These are phyloP conservation scores for Globisporangium uncinulatum DNA, from an alignment of 352 stramenopile genomes.

Conservation along the genomic window DNA sequence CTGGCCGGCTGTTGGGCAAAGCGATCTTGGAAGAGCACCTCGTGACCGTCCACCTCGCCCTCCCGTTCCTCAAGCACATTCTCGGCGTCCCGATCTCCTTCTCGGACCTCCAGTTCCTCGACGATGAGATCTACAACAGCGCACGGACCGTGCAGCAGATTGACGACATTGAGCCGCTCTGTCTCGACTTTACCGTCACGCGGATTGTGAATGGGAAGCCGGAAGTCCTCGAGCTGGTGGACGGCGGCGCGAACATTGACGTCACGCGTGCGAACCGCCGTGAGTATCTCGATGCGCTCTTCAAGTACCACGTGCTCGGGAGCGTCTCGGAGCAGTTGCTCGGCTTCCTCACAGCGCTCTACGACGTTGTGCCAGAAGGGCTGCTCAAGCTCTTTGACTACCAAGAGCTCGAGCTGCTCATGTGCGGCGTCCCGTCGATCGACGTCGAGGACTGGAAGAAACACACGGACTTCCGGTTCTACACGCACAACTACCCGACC, in stretches of 20 bases:
- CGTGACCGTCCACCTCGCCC: conserved; percentile 64
- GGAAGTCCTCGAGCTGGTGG: conserved; percentile 86
- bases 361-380: conserved; percentile 95
- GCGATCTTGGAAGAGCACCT: conserved; percentile 84
- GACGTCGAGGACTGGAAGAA: conserved; percentile 79
- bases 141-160: conserved; percentile 64
- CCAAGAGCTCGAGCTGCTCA: conserved; percentile 96
- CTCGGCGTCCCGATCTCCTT: conserved; percentile 85
- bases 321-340: conserved; percentile 90
- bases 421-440: conserved; percentile 90
- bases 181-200: conserved; percentile 76
- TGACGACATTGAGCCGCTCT: conserved; percentile 68
- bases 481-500: conserved; percentile 54
- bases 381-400: conserved; percentile 98
- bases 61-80: conserved; percentile 88
- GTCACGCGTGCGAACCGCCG: conserved; percentile 95
- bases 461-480: conserved; percentile 78
- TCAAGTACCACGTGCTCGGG: conserved; percentile 96
- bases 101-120: conserved; percentile 86
- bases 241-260: conserved; percentile 85
- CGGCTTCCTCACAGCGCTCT: conserved; percentile 88
- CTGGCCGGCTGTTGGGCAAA: conserved; percentile 79
- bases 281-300: conserved; percentile 90
- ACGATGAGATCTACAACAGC: conserved; percentile 80
- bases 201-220: conserved; percentile 56